phyloP scores from a whole-genome alignment of 164 flowering plant genomes.

The Magnolia changhungtana region DNA sequence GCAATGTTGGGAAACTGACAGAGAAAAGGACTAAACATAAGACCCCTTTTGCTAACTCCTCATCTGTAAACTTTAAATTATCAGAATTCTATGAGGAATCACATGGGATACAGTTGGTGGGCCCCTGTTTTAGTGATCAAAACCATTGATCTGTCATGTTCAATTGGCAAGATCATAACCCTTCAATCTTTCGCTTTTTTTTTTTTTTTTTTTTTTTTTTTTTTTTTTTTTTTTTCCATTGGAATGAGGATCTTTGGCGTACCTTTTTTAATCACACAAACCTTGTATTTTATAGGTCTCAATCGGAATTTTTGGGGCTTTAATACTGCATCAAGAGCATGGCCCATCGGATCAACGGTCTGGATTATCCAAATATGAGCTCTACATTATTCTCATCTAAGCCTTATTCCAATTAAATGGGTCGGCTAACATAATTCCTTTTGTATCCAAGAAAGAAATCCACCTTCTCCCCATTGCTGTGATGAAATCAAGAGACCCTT shows the following conservation, averaged over 20 bases:
- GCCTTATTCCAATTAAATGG: too few relatives aligned
- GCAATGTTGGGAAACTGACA: neutral
- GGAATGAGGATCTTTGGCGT: neutral
- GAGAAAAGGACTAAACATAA: neutral
- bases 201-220: too few relatives aligned
- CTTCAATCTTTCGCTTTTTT: neutral
- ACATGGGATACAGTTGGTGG: neutral
- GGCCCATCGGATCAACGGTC: too few relatives aligned
- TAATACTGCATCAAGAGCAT: neutral
- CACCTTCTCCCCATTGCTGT: neutral
- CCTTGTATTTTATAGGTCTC: neutral
- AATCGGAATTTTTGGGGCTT: neutral
- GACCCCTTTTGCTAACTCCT: neutral
- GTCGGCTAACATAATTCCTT: neutral
- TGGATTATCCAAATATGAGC: too few relatives aligned
- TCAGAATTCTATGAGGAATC: neutral
- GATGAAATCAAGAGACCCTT: too few relatives aligned
- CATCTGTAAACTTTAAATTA: neutral
- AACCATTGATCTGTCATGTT: neutral
- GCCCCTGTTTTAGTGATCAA: neutral
- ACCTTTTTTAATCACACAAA: neutral
- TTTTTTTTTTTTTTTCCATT: too few relatives aligned
- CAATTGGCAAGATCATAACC: neutral
- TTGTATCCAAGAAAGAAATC: neutral
- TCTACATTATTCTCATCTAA: too few relatives aligned